phyloP scores from a whole-genome alignment of 2,329 filamentous ascomycete genomes.

The Colletotrichum simmondsii region DNA sequence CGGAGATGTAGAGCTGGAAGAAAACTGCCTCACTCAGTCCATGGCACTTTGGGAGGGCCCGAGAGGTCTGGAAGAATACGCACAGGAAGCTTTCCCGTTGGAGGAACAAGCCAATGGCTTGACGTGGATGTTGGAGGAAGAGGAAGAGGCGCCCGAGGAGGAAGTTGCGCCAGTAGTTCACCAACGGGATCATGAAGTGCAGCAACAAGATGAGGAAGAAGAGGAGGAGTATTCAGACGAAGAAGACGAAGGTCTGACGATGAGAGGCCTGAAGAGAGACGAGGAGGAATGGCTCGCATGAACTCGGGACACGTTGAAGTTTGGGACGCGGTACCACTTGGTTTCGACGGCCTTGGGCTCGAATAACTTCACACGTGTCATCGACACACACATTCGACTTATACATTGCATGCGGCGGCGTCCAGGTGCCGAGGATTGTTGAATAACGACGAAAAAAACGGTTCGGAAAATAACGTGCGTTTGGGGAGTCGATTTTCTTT shows the following conservation, averaged over 20 bases:
- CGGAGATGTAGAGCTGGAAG: conserved; percentile 66
- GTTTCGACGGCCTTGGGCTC: conserved; percentile 10
- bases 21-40: conserved; percentile 77
- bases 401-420: conserved; percentile 31
- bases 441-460: conserved; percentile 17
- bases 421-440: conserved; percentile 11
- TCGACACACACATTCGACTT: conserved; percentile 12
- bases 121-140: conserved; percentile 84
- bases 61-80: conserved; percentile 92
- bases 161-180: conserved; percentile 37
- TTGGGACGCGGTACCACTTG: background rate
- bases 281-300: conserved; percentile 71
- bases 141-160: conserved; percentile 51
- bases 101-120: conserved; percentile 95
- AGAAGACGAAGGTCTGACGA: conserved; percentile 68
- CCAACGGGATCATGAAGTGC: conserved; percentile 39
- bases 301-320: background rate
- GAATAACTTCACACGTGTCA: background rate
- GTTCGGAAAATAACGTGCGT: conserved; percentile 19
- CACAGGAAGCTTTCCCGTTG: conserved; percentile 90
- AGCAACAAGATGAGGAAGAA: conserved; percentile 53
- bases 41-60: conserved; percentile 91
- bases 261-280: conserved; percentile 66
- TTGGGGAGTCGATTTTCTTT: conserved; percentile 14
- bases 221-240: conserved; percentile 60